These are phyloP conservation scores for Penicillium subrubescens DNA, from an alignment of 495 filamentous ascomycete species.

Conservation along the genomic window DNA sequence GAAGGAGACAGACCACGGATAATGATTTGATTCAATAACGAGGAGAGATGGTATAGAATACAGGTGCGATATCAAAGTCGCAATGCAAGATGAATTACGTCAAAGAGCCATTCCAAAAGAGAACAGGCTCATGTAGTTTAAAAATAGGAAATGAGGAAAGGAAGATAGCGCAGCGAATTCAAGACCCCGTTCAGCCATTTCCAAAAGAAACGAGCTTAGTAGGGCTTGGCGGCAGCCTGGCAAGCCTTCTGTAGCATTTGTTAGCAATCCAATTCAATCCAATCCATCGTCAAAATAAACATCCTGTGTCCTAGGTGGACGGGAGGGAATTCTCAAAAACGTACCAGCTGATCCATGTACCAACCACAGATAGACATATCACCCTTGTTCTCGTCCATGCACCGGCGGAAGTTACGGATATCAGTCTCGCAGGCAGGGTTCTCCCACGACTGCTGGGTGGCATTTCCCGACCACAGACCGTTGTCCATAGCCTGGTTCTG, in stretches of 20 bases:
- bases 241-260: slow-evolving; percentile 72
- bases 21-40: slow-evolving; percentile 16
- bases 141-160: neutral
- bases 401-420: slow-evolving; percentile 84
- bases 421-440: slow-evolving; percentile 71
- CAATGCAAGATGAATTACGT: slow-evolving; percentile 23
- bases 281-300: neutral
- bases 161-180: neutral
- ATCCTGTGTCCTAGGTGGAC: neutral
- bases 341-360: slow-evolving; percentile 92
- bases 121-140: slow-evolving; percentile 1
- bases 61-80: slow-evolving; percentile 27
- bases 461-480: slow-evolving; percentile 56
- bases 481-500: slow-evolving; percentile 49
- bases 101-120: neutral
- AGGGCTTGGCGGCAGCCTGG: slow-evolving; percentile 84
- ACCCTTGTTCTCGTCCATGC: slow-evolving; percentile 91
- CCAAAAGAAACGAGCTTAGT: slow-evolving; percentile 52
- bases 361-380: slow-evolving; percentile 95
- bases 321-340: slow-evolving; percentile 17
- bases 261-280: slow-evolving; percentile 28
- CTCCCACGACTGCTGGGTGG: slow-evolving; percentile 49
- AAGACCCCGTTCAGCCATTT: neutral
- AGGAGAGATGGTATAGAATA: slow-evolving; percentile 37
- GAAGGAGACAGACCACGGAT: neutral